Base-by-base conservation (phyloP, 2,329 filamentous ascomycete genomes). In the Pezicula radicicola region DNA sequence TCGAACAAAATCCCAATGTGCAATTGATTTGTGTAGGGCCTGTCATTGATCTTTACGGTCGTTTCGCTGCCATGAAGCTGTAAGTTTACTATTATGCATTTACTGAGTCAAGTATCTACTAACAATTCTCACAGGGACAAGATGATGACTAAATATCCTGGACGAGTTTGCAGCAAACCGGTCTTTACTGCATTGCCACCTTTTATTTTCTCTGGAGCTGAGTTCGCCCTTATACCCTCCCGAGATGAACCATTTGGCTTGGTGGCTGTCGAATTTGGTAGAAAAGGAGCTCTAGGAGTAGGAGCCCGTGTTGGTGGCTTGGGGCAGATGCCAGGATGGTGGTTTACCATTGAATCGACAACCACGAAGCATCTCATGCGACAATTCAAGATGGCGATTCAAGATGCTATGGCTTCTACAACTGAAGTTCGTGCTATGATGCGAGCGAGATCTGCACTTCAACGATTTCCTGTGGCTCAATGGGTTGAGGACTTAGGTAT, bases 271-370 rank as follows among this genome's bases (percentile, higher is more conserved):
- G 84, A 87, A 60, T 87, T 87, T 57, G 84, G 84, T 51, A 75
- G 84, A 21, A 87, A 87, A 65, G 84, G 84, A 60, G 84, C 84
- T 18, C 73, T 87, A 41, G 84, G 84, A 59, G 81, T 87, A 51
- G 84, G 84, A 43, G 81, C 83, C 36, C 75, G 83, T 49, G 84
- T 87, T 36, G 84, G 84, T 58, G 84, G 84, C 50, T 73, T 87
- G 19, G 83, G 84, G n/a, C 80, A 85, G 62, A 87, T 87, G 83
- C 84, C 84, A 18, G 84, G 84, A 21, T 87, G 83, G 79, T 87
- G 84, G 84, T 87, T 81, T 65, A 86, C 84, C 0, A 79, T 87
- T 51, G 84, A 87, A 64, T 85, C 81, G 0, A 83, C 77, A 6
- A 80, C 80, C 2, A 84, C 83, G 0, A 76, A 76, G 41, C 84